Evolutionary conservation across 2,329 filamentous ascomycete species (phyloP), one percentile per base, ranked within the genome.

Genomic region (Biscogniauxia sp.): DNA sequence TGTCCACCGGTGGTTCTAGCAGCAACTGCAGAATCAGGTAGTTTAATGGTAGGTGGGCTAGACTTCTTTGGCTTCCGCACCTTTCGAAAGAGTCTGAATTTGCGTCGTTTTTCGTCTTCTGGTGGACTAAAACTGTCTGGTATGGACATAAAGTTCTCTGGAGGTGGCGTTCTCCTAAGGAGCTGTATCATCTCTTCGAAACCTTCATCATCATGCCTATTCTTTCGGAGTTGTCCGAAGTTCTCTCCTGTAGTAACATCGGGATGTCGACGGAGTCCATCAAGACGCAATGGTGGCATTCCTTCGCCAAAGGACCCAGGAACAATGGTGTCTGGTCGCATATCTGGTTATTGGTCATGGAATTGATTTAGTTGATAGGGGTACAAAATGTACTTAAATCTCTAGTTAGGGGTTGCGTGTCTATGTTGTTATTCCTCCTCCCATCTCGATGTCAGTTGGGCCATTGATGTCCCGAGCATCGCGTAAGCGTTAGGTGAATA

Each of bases 1-100:
- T 84, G 77, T 1, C 84, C 84, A 2, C 76, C 79, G 6, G 72
- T 81, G 0, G 84, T 87, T 41, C 74, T 81, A 7, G 82, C 81
- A 3, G 82, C 80, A 15, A 87, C 76, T 13, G 84, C 83, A 23
- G 80, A 81, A 68, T 87, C 84, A 8, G 84, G 84, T 3, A 87
- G 76, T 56, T 69, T 72, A 61, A 81, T 70, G 20, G 72, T 61
- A 25, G 71, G 66, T 0, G 70, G 70, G 6, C 62, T 66, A 5
- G 26, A 62, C 63, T 61, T 65, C 32, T 37, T 64, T 50, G 68
- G 73, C 64, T 75, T 78, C 64, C 74, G 78, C 52, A 73, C 71
- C 37, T 69, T 75, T 32, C 71, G 66, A 51, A 82, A 73, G 15
- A 78, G 73, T 65, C 73, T 80, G 55, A 84, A 72, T 51, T 74